Evolutionary conservation across 345 rosid genomes (phyloP), one percentile per base, ranked within the genome.

Genomic region (Camelina hispida): DNA sequence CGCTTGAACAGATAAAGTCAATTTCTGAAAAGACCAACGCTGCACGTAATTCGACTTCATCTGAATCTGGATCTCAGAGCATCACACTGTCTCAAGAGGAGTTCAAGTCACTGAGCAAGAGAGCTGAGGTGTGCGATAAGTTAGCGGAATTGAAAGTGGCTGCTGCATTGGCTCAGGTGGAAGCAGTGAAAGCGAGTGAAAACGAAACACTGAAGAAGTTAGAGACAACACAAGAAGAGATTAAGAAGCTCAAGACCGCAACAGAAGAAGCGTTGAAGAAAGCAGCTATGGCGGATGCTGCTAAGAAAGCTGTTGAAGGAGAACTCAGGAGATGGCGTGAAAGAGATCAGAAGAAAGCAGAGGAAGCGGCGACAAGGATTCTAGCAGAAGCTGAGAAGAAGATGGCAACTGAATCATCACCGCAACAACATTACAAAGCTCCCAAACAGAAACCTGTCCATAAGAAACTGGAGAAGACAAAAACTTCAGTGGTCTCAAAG

Each of bases 201-300:
- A 88, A 84, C 51, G 97, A 94, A 81, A 88, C 93, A 5, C 58
- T 85, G 63, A 90, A 88, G 88, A 91, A 84, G 81, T 77, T 88
- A 47, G 92, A 87, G 78, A 85, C 84, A 53, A 88, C 84, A 15
- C 79, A 82, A 75, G 87, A 82, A 65, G 98, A 94, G 87, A 90
- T 94, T 2, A 86, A 84, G 74, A 92, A 88, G 68, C 87, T 87
- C 84, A 90, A 82, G 85, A 64, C 66, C 37, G 91, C 91, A 75
- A 87, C 95, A 16, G 73, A 74, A 48, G 91, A 81, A n/a, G 92
- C 93, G 23, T 63, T 85, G 74, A 94, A 91, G 88, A 88, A 84
- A 81, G 97, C 97, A 55, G 89, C 89, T 76, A 94, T 88, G 96
- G 96, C 97, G 15, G 96, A 94, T 81, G 95, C 97, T 46, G 98